phyloP scores from a whole-genome alignment of 371 early-diverging fungal genomes.

The Mortierella sp. region DNA sequence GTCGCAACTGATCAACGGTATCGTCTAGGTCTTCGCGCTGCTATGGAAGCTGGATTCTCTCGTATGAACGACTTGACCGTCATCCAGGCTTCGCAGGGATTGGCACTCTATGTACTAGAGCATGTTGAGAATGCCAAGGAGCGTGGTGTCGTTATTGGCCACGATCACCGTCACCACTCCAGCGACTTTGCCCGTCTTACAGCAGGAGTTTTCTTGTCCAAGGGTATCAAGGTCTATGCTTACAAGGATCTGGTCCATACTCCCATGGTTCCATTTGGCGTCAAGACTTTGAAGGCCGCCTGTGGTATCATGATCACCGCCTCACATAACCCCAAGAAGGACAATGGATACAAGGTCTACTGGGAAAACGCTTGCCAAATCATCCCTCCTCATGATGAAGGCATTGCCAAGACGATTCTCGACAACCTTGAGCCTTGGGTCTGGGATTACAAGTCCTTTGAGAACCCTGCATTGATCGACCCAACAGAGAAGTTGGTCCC shows the following conservation, averaged over 20 bases:
- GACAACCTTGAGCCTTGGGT: slow-evolving; percentile 80
- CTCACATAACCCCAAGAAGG: slow-evolving; percentile 97
- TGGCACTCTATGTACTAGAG: slow-evolving; percentile 71
- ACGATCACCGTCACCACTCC: slow-evolving; percentile 95
- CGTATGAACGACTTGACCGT: slow-evolving; percentile 96
- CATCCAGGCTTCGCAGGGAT: slow-evolving; percentile 88
- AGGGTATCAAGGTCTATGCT: slow-evolving; percentile 88
- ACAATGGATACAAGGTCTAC: slow-evolving; percentile 99
- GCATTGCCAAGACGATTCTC: slow-evolving; percentile 82
- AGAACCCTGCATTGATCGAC: slow-evolving; percentile 63
- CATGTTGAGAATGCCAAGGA: slow-evolving; percentile 64
- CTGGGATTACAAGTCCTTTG: slow-evolving; percentile 81
- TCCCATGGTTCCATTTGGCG: slow-evolving; percentile 93
- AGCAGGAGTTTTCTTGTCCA: slow-evolving; percentile 85
- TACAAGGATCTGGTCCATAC: slow-evolving; percentile 86
- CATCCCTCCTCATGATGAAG: slow-evolving; percentile 89
- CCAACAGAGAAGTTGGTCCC: slow-evolving; percentile 72
- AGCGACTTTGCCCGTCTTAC: slow-evolving; percentile 86
- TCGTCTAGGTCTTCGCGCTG: slow-evolving; percentile 84
- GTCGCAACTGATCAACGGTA: too few species aligned
- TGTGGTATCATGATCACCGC: slow-evolving; percentile 99
- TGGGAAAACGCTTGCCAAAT: slow-evolving; percentile 96
- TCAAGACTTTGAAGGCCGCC: slow-evolving; percentile 79
- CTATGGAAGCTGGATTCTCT: slow-evolving; percentile 96
- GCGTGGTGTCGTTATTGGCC: slow-evolving; percentile 93